phyloP scores from a whole-genome alignment of 345 rosid genomes.

The Lepidium didymum region DNA sequence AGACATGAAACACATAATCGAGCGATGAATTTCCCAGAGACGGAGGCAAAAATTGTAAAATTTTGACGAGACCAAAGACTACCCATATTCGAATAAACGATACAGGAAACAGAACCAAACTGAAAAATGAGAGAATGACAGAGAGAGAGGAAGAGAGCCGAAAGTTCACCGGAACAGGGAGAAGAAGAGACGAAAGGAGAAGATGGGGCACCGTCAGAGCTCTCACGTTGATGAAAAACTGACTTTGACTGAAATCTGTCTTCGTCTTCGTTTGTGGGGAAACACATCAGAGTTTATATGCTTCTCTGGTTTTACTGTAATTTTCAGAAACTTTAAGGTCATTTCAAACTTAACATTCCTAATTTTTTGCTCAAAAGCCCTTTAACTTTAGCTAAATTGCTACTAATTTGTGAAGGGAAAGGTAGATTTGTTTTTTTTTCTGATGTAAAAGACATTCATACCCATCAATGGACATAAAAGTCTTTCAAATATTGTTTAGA shows the following conservation, averaged over 20 bases:
- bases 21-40: not conserved
- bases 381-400: not conserved
- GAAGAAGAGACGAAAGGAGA: not conserved
- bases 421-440: not conserved
- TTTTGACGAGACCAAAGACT: not conserved
- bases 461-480: not conserved
- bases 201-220: conserved; percentile 1
- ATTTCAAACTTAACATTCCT: not conserved
- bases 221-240: conserved; percentile 14
- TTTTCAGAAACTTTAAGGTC: not conserved
- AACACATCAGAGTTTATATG: conserved; percentile 16
- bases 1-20: not conserved
- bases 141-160: not conserved
- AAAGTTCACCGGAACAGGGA: conserved; percentile 12
- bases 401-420: not conserved
- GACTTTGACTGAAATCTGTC: conserved; percentile 26
- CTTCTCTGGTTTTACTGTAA: conserved; percentile 17
- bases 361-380: not conserved
- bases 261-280: conserved; percentile 9
- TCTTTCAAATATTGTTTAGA: not conserved
- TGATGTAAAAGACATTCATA: not conserved
- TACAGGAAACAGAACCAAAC: not conserved
- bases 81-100: not conserved
- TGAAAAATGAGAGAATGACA: not conserved
- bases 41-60: not conserved